A percentile compares a stretch with the other conserved stretches of the same genome.
Conservation (phyloP, 257 asterid genomes). For the Solanum piurae region DNA sequence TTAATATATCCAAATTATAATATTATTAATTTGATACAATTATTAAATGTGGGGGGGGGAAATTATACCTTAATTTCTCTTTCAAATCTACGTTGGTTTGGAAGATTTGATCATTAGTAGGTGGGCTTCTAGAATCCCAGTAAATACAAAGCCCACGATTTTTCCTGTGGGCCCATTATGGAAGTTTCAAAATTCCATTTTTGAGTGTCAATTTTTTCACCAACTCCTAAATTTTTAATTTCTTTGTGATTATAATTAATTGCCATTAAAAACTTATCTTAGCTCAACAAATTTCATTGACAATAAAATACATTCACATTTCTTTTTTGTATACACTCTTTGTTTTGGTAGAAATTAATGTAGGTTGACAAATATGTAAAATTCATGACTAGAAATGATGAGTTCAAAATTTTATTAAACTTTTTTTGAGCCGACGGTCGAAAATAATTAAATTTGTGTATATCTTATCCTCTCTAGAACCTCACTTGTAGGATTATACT, state of each 20-base stretch:
- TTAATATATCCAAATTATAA: neutral
- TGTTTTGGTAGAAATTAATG: neutral
- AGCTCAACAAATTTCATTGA: constrained; percentile 1
- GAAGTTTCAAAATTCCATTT: neutral
- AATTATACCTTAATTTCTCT: neutral
- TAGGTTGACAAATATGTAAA: neutral
- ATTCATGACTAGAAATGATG: neutral
- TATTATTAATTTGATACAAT: neutral
- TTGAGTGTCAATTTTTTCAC: constrained; percentile 7
- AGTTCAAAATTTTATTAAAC: neutral
- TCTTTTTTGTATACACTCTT: neutral
- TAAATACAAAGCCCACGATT: neutral
- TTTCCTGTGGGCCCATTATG: constrained; percentile 4
- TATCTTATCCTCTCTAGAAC: no score
- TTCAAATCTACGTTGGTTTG: neutral
- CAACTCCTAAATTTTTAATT: constrained; percentile 3
- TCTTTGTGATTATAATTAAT: neutral
- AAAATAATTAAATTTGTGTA: no score
- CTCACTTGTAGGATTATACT: no score
- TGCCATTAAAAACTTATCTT: neutral
- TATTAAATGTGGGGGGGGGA: neutral
- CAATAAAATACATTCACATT: neutral
- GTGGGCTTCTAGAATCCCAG: constrained; percentile 19
- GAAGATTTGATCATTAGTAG: constrained; percentile 10
- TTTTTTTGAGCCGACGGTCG: neutral